Evolutionary conservation across 1,284 basidiomycete species (phyloP).

Genomic region (Abortiporus biennis): DNA sequence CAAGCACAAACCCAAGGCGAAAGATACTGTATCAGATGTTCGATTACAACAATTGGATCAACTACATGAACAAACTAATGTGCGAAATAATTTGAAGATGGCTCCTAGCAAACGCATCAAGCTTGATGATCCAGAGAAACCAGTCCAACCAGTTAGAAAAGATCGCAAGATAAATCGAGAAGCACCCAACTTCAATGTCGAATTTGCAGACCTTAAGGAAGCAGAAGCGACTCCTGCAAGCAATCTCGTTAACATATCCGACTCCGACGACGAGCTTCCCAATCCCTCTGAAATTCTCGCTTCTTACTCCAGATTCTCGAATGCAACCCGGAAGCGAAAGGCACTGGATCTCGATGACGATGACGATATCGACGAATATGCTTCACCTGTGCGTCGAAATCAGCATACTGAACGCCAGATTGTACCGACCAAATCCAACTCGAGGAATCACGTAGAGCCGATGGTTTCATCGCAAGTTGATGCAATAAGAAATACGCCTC

Average conservation of each 20-base stretch:
- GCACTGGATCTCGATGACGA: neutral
- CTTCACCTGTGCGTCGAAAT: conserved; percentile 1
- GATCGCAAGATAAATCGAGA: conserved; percentile 24
- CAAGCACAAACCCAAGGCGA: conserved; percentile 13
- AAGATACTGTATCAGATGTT: conserved; percentile 20
- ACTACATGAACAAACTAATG: conserved; percentile 39
- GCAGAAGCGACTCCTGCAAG: conserved; percentile 16
- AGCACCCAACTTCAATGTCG: conserved; percentile 45
- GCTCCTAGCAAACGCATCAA: conserved; percentile 41
- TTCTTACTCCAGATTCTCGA: conserved; percentile 4
- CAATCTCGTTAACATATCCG: conserved; percentile 16
- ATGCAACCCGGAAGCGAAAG: conserved; percentile 5
- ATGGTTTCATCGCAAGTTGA: neutral
- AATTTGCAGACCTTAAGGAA: conserved; percentile 41
- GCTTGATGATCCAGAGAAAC: conserved; percentile 22
- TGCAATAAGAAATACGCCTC: neutral
- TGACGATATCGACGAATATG: conserved; percentile 10
- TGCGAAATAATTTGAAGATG: conserved; percentile 33
- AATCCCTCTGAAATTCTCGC: conserved; percentile 28
- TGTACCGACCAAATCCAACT: neutral
- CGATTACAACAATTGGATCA: conserved; percentile 36
- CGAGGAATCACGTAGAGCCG: neutral
- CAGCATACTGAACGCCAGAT: neutral
- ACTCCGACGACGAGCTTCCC: conserved; percentile 37
- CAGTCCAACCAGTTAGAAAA: conserved; percentile 8